Percentiles rank a stretch among this genome's conserved stretches.
These are phyloP conservation scores for Pythium diclinum DNA, from an alignment of 352 stramenopile species.

Conservation along the genomic window DNA sequence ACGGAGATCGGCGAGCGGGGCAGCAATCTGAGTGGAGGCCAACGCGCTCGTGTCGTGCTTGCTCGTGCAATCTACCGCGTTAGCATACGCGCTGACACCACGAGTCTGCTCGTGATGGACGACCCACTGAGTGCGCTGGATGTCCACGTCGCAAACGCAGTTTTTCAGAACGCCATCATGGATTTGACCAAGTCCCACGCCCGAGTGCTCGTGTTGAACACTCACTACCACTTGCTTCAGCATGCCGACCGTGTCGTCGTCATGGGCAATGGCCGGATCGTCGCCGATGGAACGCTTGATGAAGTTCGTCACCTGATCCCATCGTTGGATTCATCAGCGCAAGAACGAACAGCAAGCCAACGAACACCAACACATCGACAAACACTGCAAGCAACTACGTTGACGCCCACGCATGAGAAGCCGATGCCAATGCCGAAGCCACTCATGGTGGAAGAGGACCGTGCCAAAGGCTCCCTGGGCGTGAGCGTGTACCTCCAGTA, in stretches of 20 bases:
- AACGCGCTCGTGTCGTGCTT: slow-evolving; percentile 65
- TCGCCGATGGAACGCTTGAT: slow-evolving; percentile 29
- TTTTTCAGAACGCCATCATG: slow-evolving; percentile 37
- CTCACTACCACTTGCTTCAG: slow-evolving; percentile 39
- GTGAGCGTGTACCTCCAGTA: neutral
- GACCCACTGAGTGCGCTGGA: slow-evolving; percentile 66
- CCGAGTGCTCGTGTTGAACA: slow-evolving; percentile 39
- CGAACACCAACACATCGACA: neutral
- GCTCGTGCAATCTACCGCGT: slow-evolving; percentile 54
- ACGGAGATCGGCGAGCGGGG: slow-evolving; percentile 71
- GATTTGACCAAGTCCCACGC: slow-evolving; percentile 32
- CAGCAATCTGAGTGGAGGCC: slow-evolving; percentile 82
- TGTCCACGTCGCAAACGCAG: slow-evolving; percentile 37
- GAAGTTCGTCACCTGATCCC: slow-evolving; percentile 29
- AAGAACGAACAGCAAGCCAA: neutral
- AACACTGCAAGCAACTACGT: neutral
- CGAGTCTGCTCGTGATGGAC: slow-evolving; percentile 58
- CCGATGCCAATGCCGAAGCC: neutral
- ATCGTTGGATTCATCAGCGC: slow-evolving; percentile 14
- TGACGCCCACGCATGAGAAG: neutral
- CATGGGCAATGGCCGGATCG: slow-evolving; percentile 31
- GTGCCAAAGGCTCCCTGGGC: neutral
- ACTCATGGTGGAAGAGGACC: neutral
- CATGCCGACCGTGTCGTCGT: slow-evolving; percentile 38
- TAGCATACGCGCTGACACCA: slow-evolving; percentile 20